A percentile compares a stretch with the other conserved stretches of the same genome.
Conservation (phyloP, 169 alveolate genomes). For the Plasmodium adleri region DNA sequence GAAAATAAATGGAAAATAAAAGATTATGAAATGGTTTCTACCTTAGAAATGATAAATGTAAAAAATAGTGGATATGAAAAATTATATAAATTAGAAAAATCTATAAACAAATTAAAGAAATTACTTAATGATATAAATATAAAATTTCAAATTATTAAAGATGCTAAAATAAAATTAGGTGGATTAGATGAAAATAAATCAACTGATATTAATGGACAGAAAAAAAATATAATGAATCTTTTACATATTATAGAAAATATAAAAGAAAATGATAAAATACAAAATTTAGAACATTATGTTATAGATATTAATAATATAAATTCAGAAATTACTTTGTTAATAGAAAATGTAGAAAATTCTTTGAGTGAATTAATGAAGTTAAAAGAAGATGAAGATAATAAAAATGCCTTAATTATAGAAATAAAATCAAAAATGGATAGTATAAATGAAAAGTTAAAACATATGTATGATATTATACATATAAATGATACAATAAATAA, state of each 20-base stretch:
- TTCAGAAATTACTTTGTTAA: too few species aligned
- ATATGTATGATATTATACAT: conserved; percentile 3
- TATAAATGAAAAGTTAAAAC: conserved; percentile 26
- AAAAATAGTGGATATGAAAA: conserved; percentile 15
- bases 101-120: background rate
- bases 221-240: too few species aligned
- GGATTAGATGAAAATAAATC: background rate
- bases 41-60: conserved; percentile 18
- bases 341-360: too few species aligned
- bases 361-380: too few species aligned
- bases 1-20: background rate
- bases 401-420: background rate
- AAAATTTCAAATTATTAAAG: conserved; percentile 12
- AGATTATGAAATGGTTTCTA: conserved; percentile 2
- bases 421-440: background rate
- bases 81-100: background rate
- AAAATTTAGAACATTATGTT: too few species aligned
- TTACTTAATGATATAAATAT: background rate
- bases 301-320: too few species aligned
- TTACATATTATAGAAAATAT: too few species aligned
- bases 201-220: too few species aligned
- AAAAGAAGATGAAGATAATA: background rate
- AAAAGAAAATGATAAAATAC: too few species aligned
- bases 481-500: conserved; percentile 9
- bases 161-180: background rate